Percentiles rank a stretch among this genome's conserved stretches.
These are phyloP conservation scores for Madurella mycetomatis DNA, from an alignment of 2,329 filamentous ascomycete genomes.

Conservation along the genomic window DNA sequence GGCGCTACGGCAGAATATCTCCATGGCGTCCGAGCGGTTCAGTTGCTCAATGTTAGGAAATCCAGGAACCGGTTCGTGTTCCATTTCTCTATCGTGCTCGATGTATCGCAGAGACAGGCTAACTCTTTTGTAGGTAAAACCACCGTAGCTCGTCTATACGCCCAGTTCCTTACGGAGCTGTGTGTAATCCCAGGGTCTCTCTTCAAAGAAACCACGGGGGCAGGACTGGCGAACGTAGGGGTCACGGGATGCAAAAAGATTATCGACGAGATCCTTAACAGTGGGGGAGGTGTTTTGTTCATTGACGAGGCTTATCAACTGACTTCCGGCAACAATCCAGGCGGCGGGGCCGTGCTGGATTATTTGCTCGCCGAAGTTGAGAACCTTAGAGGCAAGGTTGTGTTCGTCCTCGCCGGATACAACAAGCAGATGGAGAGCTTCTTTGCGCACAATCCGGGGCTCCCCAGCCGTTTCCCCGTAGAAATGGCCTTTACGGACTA, in stretches of 20 bases:
- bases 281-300: slow-evolving; percentile 65
- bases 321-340: slow-evolving; percentile 51
- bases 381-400: slow-evolving; percentile 63
- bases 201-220: slow-evolving; percentile 66
- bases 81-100: slow-evolving; percentile 12
- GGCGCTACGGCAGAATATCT: slow-evolving; percentile 50
- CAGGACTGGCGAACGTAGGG: slow-evolving; percentile 59
- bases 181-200: slow-evolving; percentile 56
- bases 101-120: background rate
- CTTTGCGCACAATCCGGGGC: slow-evolving; percentile 68
- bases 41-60: slow-evolving; percentile 64
- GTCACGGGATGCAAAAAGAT: slow-evolving; percentile 54
- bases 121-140: slow-evolving; percentile 55
- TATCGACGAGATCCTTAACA: slow-evolving; percentile 51
- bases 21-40: slow-evolving; percentile 55
- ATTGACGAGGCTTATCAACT: slow-evolving; percentile 79
- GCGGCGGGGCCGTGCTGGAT: slow-evolving; percentile 62
- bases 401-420: slow-evolving; percentile 72
- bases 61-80: slow-evolving; percentile 62
- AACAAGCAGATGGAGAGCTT: slow-evolving; percentile 71
- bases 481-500: slow-evolving; percentile 67
- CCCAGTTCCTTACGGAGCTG: slow-evolving; percentile 57
- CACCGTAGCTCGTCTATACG: slow-evolving; percentile 68
- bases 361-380: slow-evolving; percentile 69
- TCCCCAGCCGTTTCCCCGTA: slow-evolving; percentile 64